Conservation (phyloP, 2,329 filamentous ascomycete genomes). For the Fusarium irregulare region DNA sequence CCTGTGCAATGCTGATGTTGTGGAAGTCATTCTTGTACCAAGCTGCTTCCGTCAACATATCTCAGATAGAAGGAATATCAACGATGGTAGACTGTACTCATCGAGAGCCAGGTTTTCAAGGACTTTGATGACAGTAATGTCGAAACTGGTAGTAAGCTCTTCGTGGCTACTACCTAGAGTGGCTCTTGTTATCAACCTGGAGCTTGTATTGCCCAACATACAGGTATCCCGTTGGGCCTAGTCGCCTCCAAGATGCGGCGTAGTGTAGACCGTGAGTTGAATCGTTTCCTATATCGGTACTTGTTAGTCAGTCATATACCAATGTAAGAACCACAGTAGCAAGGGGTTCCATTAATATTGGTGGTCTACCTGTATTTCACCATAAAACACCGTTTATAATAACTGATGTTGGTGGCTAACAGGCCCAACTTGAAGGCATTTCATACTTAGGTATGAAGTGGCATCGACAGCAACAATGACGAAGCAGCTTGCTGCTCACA, state of each 20-base stretch:
- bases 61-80: not conserved
- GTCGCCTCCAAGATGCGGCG: not conserved
- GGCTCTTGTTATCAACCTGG: slow-evolving; percentile 9
- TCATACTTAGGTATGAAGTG: not conserved
- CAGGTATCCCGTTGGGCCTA: not conserved
- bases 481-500: not conserved
- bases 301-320: not conserved
- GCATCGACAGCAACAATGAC: not conserved
- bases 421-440: not conserved
- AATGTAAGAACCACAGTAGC: not conserved
- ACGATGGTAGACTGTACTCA: not conserved
- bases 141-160: slow-evolving; percentile 20
- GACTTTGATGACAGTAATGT: slow-evolving; percentile 28
- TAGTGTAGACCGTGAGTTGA: not conserved
- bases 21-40: not conserved
- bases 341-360: not conserved
- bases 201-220: not conserved
- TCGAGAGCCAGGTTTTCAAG: slow-evolving; percentile 4
- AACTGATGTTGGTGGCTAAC: not conserved
- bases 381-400: not conserved
- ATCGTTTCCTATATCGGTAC: not conserved
- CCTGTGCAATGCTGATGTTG: slow-evolving; percentile 1
- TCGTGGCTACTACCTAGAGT: slow-evolving; percentile 13
- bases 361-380: not conserved
- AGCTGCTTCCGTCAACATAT: not conserved